Base-by-base conservation (phyloP, 352 stramenopile species). In the Phytophthora nicotianae region DNA sequence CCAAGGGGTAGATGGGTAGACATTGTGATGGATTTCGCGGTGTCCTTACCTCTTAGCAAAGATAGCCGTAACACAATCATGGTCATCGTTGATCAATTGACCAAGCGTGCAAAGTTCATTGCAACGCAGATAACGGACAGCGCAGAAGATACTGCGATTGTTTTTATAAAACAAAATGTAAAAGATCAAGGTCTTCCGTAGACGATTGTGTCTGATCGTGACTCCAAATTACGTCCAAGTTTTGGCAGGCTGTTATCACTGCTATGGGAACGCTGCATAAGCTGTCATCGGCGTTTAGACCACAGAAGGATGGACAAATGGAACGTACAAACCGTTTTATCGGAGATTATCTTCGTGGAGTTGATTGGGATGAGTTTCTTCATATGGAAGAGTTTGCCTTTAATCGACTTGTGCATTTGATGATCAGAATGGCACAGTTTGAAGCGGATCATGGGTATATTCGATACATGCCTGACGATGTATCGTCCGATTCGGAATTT, bases 351-450 rank as follows among this genome's bases (percentile, higher is more conserved):
- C 51, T 62, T 29, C 20, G 42, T 32, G 21, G 42, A n/a, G 42
- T 29, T 49, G 16, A 49, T 32, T 49, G 42, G 42, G 42, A 70
- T 58, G 62, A 65, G 0, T 70, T 40, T 58, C 14, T 65, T 0
- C 29, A 65, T 62, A 35, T 70, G 37, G 55, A 49, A 24, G 49
- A 65, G 17, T 43, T 70, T 47, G 62, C 54, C 5, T 70, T 65
- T 8, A 70, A 61, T 32, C 13, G 62, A 42, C 32, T 42, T 23
- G 35, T 49, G 0, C 43, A 70, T 29, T 47, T 42, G 1, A 37
- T 49, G 9, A 70, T 65, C 21, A 35, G 40, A 24, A 47, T 47
- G 40, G n/a, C 40, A 47, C 40, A 8, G 16, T 47, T 47, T 24
- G 40, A 47, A 47, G 40, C 40, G 14, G 40, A 47, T 3, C 19